Base-by-base conservation (phyloP, 805 yeast species). In the Ogataea naganishii region DNA sequence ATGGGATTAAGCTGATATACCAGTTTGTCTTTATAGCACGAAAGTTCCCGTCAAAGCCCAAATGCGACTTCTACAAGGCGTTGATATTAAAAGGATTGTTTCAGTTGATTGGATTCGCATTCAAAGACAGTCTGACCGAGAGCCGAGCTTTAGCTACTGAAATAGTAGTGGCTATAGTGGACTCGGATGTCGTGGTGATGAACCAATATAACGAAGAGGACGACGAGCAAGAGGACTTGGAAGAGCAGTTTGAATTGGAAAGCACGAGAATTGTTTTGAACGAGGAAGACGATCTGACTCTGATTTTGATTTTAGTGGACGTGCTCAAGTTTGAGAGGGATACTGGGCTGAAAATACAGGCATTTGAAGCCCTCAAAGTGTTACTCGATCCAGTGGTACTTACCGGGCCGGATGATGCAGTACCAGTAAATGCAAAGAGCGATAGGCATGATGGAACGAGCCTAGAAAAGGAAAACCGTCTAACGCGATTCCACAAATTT, bases 21-120 rank as follows among this genome's bases (percentile, higher is more conserved):
- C 95, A 89, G 49, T 79, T 84, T 49, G 75, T 81, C 3, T 52
- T 72, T 11, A 75, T 83, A 29, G 80, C 95, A 1, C 84, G 83
- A 47, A 66, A 69, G 28, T 60, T 75, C 18, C 85, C 71, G 31
- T 56, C 70, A 3, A 54, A 50, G 30, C 88, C 81, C 43, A 66
- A 80, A 40, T 62, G 78, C 0, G 73, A 64, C 15, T 76, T 92
- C 40, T 85, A 74, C 50, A 62, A 70, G 17, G 58, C 68, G 14
- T 53, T 88, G 30, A 70, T 88, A 8, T 66, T 69, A 27, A 67
- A 62, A 31, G 95, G 95, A 0, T 58, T 89, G 14, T 72, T 84
- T 40, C 66, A 66, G 34, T 71, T 83, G 56, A 61, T 89, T 15
- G 66, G 69, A 23, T 85, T 74, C 62, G 89, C 95, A 0, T 64